Evolutionary conservation across 2,329 filamentous ascomycete species (phyloP), one percentile per base, ranked within the genome.

Genomic region (Magnaporthiopsis rhizophila): DNA sequence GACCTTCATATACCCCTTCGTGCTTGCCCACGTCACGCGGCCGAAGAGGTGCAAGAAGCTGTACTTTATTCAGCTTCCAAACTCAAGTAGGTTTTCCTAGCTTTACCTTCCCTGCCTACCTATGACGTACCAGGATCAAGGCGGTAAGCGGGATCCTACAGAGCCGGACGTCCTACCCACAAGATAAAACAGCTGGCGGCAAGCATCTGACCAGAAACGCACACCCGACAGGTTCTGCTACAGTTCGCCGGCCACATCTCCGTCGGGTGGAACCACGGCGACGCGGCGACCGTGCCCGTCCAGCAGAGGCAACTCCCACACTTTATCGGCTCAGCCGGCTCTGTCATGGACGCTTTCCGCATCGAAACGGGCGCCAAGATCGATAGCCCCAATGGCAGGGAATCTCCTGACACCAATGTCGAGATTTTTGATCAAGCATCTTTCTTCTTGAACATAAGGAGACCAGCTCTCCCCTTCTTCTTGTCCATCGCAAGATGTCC

Each of bases 11-110:
- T 99, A 99, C 75, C 95, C 95, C 0, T 99, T 97, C 77, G 89
- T 98, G 65, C 95, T 95, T 9, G 92, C 93, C 24, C 95, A 99
- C 78, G 92, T 97, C 67, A 97, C 94, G 24, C 84, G 95, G 63
- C 95, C 95, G 9, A 99, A 99, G 81, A 95, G 99, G 80, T 97
- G 94, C 81, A 99, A 99, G 83, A 99, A 99, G 83, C 83, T 98
- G 58, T 99, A 98, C 78, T 92, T 98, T 67, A 97, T 99, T 69
- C 91, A 97, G 75, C 81, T 99, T 34, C 95, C 95, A 0, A 87
- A 92, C 76, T 92, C 89, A 71, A 98, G 92, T 96, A 83, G 66
- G 86, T 77, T 38, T 36, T 8, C 65, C 59, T n/a, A 3, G 59
- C 36, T n/a, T 36, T 5, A 30, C 28, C 13, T 53, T 4, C 56